phyloP scores from a whole-genome alignment of 345 rosid genomes.

The Populus euphratica region DNA sequence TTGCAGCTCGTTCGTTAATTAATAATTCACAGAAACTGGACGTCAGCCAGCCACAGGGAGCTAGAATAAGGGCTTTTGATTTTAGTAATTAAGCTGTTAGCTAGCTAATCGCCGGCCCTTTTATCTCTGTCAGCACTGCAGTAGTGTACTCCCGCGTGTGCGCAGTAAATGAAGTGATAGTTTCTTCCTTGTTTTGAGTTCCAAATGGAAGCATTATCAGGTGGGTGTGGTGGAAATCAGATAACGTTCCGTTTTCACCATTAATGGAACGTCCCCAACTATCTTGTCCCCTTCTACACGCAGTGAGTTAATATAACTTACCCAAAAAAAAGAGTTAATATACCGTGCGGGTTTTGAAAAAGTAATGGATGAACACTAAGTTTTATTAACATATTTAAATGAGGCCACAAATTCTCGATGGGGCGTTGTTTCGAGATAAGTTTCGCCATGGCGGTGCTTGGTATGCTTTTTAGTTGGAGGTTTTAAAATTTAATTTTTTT shows the following conservation, averaged over 20 bases:
- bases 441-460: background rate
- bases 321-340: no score
- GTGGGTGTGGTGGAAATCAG: background rate
- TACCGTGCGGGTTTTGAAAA: no score
- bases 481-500: no score
- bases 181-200: background rate
- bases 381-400: background rate
- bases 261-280: no score
- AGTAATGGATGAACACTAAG: no score
- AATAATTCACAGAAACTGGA: background rate
- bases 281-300: background rate
- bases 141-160: background rate
- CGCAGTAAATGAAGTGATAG: background rate
- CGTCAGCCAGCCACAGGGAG: background rate
- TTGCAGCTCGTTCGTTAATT: background rate
- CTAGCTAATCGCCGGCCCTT: background rate
- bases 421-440: background rate
- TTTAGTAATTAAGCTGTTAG: background rate
- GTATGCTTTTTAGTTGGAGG: no score
- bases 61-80: background rate
- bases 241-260: background rate
- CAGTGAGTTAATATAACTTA: no score
- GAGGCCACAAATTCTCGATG: background rate
- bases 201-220: background rate
- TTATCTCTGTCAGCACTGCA: background rate